These are phyloP conservation scores for sweet orange (Citrus sinensis) DNA, from an alignment of 345 rosid species.

Conservation along the genomic window DNA sequence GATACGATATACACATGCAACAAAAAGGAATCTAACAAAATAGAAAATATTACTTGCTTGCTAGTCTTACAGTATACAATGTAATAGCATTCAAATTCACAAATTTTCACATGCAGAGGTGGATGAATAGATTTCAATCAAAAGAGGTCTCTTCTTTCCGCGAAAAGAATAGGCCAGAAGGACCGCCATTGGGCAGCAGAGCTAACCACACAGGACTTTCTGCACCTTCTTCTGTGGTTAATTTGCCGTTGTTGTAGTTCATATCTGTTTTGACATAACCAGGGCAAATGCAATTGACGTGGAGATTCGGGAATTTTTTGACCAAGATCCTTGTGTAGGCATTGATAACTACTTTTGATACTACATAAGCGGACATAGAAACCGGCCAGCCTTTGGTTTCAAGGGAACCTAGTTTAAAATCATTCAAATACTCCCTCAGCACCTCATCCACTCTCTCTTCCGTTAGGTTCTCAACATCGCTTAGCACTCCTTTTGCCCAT, in stretches of 20 bases:
- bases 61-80: no score
- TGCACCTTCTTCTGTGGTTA: constrained; percentile 43
- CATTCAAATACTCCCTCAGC: constrained; percentile 32
- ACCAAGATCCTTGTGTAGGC: constrained; percentile 45
- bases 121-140: neutral
- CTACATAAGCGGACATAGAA: constrained; percentile 28
- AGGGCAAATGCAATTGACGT: constrained; percentile 48
- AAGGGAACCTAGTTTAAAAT: constrained; percentile 35
- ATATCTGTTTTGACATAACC: constrained; percentile 48
- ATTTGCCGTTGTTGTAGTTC: constrained; percentile 30
- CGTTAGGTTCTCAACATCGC: constrained; percentile 38
- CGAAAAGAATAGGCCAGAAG: constrained; percentile 43
- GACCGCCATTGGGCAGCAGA: constrained; percentile 38
- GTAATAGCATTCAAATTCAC: neutral
- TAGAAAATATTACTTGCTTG: neutral
- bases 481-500: constrained; percentile 36
- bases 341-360: constrained; percentile 43
- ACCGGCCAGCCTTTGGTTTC: constrained; percentile 35
- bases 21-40: neutral
- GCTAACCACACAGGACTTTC: constrained; percentile 35
- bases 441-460: constrained; percentile 42
- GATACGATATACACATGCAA: neutral
- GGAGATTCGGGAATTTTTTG: constrained; percentile 28
- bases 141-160: constrained; percentile 29
- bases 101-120: no score